Percentiles rank a stretch among this genome's conserved stretches.
These are phyloP conservation scores for Dryas alaskensis DNA, from an alignment of 306 rosid species.

Conservation along the genomic window DNA sequence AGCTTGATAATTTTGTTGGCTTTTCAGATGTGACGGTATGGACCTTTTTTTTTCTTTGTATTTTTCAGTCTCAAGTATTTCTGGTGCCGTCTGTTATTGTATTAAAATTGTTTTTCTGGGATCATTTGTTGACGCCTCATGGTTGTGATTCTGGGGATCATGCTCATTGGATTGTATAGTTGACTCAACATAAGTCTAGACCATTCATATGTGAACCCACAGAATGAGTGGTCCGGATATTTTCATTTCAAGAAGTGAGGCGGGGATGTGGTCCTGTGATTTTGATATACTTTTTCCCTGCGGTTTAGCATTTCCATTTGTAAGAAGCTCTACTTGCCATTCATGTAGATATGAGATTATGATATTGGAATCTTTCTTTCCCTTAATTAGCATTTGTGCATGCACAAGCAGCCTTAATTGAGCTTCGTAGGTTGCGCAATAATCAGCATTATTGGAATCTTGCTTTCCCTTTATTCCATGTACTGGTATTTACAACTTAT, in stretches of 20 bases:
- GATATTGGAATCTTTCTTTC: background rate
- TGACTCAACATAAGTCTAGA: background rate
- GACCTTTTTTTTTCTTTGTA: background rate
- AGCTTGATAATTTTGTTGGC: conserved; percentile 80
- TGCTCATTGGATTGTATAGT: background rate
- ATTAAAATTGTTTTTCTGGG: background rate
- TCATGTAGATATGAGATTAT: background rate
- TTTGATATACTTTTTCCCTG: background rate
- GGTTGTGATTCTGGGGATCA: background rate
- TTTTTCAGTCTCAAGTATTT: background rate
- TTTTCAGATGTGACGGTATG: conserved; percentile 89
- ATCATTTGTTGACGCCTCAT: background rate
- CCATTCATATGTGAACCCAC: conserved; percentile 5
- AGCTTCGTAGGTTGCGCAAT: background rate
- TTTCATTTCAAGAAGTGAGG: background rate
- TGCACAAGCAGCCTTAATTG: background rate
- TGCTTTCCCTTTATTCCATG: background rate
- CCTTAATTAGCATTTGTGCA: background rate
- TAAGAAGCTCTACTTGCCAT: background rate
- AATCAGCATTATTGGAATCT: no score
- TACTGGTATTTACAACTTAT: background rate
- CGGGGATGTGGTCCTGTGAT: conserved; percentile 4
- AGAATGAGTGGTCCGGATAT: background rate
- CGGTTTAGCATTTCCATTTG: background rate
- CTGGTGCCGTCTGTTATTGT: background rate